Evolutionary conservation across 75 land plant genomes (phyloP), one percentile per base, ranked within the genome.

Genomic region (Adiantum capillusveneris): DNA sequence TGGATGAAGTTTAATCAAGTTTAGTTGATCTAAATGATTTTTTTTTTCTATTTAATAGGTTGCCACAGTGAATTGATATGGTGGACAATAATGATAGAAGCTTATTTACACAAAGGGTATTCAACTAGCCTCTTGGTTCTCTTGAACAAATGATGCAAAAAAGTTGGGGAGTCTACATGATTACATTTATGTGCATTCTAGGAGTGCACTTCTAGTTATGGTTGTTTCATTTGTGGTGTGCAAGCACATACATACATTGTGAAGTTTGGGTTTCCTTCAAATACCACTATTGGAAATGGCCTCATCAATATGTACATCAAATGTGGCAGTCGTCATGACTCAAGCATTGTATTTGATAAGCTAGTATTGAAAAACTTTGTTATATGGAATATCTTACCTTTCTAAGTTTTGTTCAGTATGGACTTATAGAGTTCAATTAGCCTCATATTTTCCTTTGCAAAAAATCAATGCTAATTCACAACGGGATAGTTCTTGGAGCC

Each of bases 301-400:
- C 74, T 83, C 29, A 58, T 86, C 12, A 76, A 78, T 16, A 66
- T 83, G 77, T 83, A 79, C 55, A 68, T 79, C 7, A 79, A 83
- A 68, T 72, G 63, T 54, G 72, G 79, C 36, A 31, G 31, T 11
- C 25, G 65, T 13, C 69, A 66, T 5, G 57, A 80, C 25, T 80
- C 80, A 51, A 39, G 76, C 18, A 48, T 59, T n/a, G 18, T 77
- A 58, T 84, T 84, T 36, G 36, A 44, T 6, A 27, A 64, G 69
- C 73, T 80, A 78, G 52, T 48, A 27, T 30, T 25, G 16, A 6
- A 44, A 22, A 28, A 59, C 25, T 2, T 59, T 20, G 62, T 59
- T 22, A 22, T 28, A 1, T 59, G 62, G 62, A 59, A 41, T 59
- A 49, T 26, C 24, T 39, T 63, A 49, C 30, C n/a, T n/a, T 59